Conservation (phyloP, 2,329 filamentous ascomycete species). For the Trichoderma arundinaceum region DNA sequence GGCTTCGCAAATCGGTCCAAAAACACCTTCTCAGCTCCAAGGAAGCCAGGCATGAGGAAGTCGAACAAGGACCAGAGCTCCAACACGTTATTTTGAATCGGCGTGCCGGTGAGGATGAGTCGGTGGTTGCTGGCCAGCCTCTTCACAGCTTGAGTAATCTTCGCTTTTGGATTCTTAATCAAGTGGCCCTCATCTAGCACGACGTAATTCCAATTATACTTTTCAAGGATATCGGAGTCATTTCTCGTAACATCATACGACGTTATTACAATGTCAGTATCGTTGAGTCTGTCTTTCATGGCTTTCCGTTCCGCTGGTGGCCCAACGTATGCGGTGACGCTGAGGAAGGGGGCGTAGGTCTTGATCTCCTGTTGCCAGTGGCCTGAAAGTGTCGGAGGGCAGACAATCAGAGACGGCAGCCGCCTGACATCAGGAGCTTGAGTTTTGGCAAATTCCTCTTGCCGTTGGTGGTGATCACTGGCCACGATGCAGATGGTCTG, state of each 20-base stretch:
- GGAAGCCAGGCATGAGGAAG: conserved; percentile 98
- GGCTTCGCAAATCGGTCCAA: conserved; percentile 93
- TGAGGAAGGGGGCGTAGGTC: conserved; percentile 92
- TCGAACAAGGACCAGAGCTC: conserved; percentile 98
- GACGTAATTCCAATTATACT: conserved; percentile 94
- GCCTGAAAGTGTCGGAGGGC: conserved; percentile 92
- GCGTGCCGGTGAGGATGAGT: conserved; percentile 93
- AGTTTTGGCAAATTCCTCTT: conserved; percentile 86
- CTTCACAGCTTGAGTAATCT: conserved; percentile 93
- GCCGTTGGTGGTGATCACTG: conserved; percentile 92
- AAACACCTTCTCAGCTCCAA: conserved; percentile 95
- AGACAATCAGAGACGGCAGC: conserved; percentile 91
- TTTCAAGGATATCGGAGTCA: conserved; percentile 81
- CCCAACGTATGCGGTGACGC: conserved; percentile 87
- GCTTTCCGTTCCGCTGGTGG: conserved; percentile 79
- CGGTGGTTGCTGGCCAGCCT: conserved; percentile 88
- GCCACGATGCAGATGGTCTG: conserved; percentile 98
- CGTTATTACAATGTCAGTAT: conserved; percentile 92
- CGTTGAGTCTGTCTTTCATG: conserved; percentile 70
- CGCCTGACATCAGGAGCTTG: conserved; percentile 76
- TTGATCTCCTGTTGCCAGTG: conserved; percentile 99
- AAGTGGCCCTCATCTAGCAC: conserved; percentile 96
- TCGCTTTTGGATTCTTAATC: conserved; percentile 98
- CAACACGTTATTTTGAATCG: conserved; percentile 96
- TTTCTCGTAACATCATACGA: conserved; percentile 98